Evolutionary conservation across 2,329 filamentous ascomycete genomes (phyloP).

Genomic region (Berkeleyomyces rouxiae): DNA sequence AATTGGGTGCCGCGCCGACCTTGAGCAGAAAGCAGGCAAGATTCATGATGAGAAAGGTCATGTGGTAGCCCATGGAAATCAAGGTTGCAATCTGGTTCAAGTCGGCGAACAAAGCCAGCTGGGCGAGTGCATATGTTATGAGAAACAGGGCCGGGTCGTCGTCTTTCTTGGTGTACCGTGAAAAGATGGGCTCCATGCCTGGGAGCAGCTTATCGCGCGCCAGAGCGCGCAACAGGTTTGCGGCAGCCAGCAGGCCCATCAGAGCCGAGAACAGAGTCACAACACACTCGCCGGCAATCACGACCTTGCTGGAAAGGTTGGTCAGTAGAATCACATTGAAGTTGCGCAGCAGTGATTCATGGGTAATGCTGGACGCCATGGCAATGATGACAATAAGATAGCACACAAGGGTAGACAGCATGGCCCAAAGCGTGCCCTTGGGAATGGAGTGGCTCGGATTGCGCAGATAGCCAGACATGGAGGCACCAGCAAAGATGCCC

Average conservation of each 20-base stretch:
- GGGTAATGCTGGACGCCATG: slow-evolving; percentile 59
- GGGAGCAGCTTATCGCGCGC: slow-evolving; percentile 65
- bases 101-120: slow-evolving; percentile 65
- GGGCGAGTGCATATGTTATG: slow-evolving; percentile 57
- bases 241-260: slow-evolving; percentile 74
- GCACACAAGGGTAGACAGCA: slow-evolving; percentile 56
- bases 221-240: slow-evolving; percentile 71
- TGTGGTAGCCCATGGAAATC: slow-evolving; percentile 82
- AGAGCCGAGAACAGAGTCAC: slow-evolving; percentile 71
- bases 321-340: slow-evolving; percentile 67
- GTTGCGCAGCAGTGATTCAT: slow-evolving; percentile 55
- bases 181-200: slow-evolving; percentile 31
- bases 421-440: slow-evolving; percentile 63
- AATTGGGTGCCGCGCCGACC: slow-evolving; percentile 76
- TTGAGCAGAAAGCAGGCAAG: slow-evolving; percentile 75
- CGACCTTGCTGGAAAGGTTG: slow-evolving; percentile 56
- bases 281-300: slow-evolving; percentile 68
- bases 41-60: slow-evolving; percentile 84
- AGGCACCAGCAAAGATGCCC: slow-evolving; percentile 54
- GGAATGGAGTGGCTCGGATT: slow-evolving; percentile 75
- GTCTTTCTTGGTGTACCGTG: slow-evolving; percentile 42
- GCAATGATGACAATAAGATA: slow-evolving; percentile 65
- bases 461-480: slow-evolving; percentile 75
- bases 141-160: slow-evolving; percentile 65
- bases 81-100: slow-evolving; percentile 80